Conservation (phyloP, 257 asterid species). For the Solanum chilense region DNA sequence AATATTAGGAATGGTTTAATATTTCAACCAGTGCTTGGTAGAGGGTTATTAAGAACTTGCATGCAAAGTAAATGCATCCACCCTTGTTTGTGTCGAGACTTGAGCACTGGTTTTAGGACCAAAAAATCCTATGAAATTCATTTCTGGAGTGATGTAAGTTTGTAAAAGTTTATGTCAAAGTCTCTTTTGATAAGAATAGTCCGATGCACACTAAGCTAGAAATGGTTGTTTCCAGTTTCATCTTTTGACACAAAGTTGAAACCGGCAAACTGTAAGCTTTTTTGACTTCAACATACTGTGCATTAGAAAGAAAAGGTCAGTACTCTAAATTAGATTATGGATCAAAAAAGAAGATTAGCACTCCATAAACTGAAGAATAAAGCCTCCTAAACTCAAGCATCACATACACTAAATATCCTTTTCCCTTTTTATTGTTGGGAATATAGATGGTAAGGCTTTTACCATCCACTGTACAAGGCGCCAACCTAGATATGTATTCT, state of each 20-base stretch:
- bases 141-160: background rate
- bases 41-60: background rate
- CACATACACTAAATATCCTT: background rate
- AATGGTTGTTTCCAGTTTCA: background rate
- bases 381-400: background rate
- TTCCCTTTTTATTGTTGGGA: slow-evolving; percentile 18
- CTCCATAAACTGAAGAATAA: background rate
- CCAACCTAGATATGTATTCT: slow-evolving; percentile 14
- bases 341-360: background rate
- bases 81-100: background rate
- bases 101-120: background rate
- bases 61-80: background rate
- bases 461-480: slow-evolving; percentile 29
- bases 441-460: slow-evolving; percentile 15
- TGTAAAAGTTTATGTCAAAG: no score
- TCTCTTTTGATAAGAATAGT: no score
- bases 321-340: background rate
- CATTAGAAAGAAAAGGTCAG: background rate
- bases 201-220: background rate
- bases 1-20: background rate
- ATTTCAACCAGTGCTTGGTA: background rate
- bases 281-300: background rate
- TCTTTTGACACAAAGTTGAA: background rate
- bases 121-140: no score
- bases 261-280: background rate